phyloP scores from a whole-genome alignment of 768 basidiomycete genomes.

The Sporobolomyces phaffii region DNA sequence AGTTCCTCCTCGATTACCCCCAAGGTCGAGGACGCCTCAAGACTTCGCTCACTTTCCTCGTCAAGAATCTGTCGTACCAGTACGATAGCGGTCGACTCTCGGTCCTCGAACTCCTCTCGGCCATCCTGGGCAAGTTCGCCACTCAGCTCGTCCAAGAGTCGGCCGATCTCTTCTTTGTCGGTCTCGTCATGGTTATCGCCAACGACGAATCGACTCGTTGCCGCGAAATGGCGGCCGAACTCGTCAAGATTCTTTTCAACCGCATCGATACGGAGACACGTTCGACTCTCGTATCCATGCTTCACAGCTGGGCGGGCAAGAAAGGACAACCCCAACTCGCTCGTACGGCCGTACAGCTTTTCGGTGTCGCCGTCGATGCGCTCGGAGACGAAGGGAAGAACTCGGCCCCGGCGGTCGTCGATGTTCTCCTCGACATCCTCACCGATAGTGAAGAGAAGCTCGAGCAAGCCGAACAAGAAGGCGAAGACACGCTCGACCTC shows the following conservation, averaged over 20 bases:
- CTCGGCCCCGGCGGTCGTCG: slow-evolving; percentile 43
- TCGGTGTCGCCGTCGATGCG: slow-evolving; percentile 70
- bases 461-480: slow-evolving; percentile 52
- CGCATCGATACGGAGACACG: slow-evolving; percentile 61
- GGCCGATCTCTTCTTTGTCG: slow-evolving; percentile 80
- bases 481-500: slow-evolving; percentile 42
- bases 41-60: slow-evolving; percentile 82
- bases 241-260: slow-evolving; percentile 69
- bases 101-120: slow-evolving; percentile 87
- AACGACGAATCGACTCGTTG: slow-evolving; percentile 90
- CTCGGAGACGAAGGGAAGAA: slow-evolving; percentile 53
- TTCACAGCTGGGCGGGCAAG: slow-evolving; percentile 73
- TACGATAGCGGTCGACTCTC: slow-evolving; percentile 85
- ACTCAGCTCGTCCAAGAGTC: slow-evolving; percentile 66
- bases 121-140: slow-evolving; percentile 78
- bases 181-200: slow-evolving; percentile 83
- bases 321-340: slow-evolving; percentile 58
- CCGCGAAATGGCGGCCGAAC: slow-evolving; percentile 74
- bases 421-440: slow-evolving; percentile 47
- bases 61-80: slow-evolving; percentile 82
- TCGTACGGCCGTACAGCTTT: slow-evolving; percentile 72
- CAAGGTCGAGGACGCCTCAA: slow-evolving; percentile 86
- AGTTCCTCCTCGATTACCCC: slow-evolving; percentile 94
- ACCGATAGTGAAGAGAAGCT: slow-evolving; percentile 46
- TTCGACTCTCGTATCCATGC: slow-evolving; percentile 58